These are phyloP conservation scores for Plantago elongata DNA, from an alignment of 257 asterid species.

Conservation along the genomic window DNA sequence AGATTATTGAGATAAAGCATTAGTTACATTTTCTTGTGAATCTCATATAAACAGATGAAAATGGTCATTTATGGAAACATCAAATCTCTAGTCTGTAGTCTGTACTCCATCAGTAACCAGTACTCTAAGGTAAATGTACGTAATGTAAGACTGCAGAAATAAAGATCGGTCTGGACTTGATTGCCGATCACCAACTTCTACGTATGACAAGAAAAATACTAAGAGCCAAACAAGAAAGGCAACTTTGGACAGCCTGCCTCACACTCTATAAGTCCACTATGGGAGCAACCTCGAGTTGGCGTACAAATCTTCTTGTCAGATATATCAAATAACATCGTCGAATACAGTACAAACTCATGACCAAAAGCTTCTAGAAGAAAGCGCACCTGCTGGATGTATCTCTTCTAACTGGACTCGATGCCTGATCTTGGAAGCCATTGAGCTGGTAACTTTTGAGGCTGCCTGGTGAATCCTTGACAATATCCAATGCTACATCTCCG, in stretches of 20 bases:
- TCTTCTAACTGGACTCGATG: slow-evolving; percentile 42
- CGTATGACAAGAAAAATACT: too few species aligned
- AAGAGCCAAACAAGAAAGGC: neutral
- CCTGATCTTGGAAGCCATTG: slow-evolving; percentile 35
- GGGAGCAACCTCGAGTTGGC: too few species aligned
- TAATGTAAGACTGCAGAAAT: too few species aligned
- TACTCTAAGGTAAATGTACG: too few species aligned
- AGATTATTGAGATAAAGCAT: too few species aligned
- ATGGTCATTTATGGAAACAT: too few species aligned
- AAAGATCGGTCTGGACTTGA: too few species aligned
- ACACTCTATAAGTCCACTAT: slow-evolving; percentile 1
- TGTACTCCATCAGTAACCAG: too few species aligned
- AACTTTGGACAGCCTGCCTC: neutral
- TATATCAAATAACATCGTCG: neutral
- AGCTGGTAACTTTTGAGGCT: slow-evolving; percentile 35
- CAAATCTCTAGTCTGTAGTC: neutral
- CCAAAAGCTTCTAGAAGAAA: neutral
- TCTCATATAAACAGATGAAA: too few species aligned
- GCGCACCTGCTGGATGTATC: slow-evolving; percentile 49
- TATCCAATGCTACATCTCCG: slow-evolving; percentile 25
- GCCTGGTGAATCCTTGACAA: slow-evolving; percentile 25
- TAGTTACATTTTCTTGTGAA: too few species aligned
- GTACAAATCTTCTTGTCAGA: neutral
- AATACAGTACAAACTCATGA: neutral
- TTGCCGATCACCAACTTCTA: too few species aligned